These are phyloP conservation scores for Condylostoma magnum DNA, from an alignment of 169 alveolate genomes.

Conservation along the genomic window DNA sequence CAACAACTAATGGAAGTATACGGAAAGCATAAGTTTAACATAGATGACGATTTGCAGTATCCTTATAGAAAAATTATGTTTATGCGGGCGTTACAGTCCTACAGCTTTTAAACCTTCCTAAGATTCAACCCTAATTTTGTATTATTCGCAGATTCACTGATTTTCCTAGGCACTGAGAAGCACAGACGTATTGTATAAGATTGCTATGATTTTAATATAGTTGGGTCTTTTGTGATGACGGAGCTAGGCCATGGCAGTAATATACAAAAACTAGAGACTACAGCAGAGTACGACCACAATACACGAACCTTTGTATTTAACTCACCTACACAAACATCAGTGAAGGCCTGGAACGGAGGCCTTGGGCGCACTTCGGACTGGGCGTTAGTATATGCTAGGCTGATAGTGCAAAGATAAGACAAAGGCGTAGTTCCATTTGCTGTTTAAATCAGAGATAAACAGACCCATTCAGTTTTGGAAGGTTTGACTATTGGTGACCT, in stretches of 20 bases:
- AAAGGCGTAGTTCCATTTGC: slow-evolving; percentile 70
- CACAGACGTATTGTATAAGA: not conserved
- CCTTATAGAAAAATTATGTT: no score
- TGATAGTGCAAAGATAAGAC: slow-evolving; percentile 45
- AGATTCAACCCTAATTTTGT: not conserved
- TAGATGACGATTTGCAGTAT: no score
- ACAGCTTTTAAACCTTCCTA: no score
- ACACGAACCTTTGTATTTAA: slow-evolving; percentile 53
- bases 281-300: slow-evolving; percentile 60
- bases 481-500: slow-evolving; percentile 69
- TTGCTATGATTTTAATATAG: not conserved
- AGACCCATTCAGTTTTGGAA: no score
- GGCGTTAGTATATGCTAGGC: slow-evolving; percentile 67
- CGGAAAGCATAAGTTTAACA: no score
- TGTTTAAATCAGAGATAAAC: slow-evolving; percentile 41
- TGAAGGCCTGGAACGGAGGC: slow-evolving; percentile 76
- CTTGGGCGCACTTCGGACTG: slow-evolving; percentile 58
- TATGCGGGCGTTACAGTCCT: no score
- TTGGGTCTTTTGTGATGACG: slow-evolving; percentile 57
- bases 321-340: slow-evolving; percentile 60
- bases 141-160: not conserved
- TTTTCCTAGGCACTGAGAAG: slow-evolving; percentile 20
- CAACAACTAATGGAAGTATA: no score
- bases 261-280: slow-evolving; percentile 57
- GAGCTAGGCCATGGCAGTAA: slow-evolving; percentile 79